Evolutionary conservation across 2,329 filamentous ascomycete genomes (phyloP), one percentile per base, ranked within the genome.

Genomic region (Scedosporium dehoogii): DNA sequence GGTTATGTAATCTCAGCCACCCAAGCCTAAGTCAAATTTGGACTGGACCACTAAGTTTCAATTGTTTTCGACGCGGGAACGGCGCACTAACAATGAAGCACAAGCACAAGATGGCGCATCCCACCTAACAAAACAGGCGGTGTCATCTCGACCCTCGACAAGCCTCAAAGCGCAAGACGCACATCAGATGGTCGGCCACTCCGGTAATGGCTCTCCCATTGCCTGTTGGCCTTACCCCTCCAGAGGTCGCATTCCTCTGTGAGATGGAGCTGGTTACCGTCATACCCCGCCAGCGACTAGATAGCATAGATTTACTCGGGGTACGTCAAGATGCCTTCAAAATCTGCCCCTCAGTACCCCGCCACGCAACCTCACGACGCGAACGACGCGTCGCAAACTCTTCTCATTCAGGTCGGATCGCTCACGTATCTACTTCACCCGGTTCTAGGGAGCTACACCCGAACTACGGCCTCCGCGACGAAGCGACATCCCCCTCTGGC

Each of bases 181-280:
- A n/a, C 44, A 48, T 14, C 56, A 58, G 14, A 41, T 51, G 56
- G 38, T 59, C 21, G 2, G 18, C 33, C 57, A 14, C 60, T 25
- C 25, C 25, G 58, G 41, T 38, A 51, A 83, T 83, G 81, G 81
- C 81, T 38, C 72, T 81, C 59, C 78, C 80, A 33, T 73, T 83
- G 14, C 79, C 79, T 4, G 69, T 74, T 60, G 81, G 77, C 74
- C 82, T 97, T 55, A 88, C 90, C 69, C 91, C 94, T 64, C 81
- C 90, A 66, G 94, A 99, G 77, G 89, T 96, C 56, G 90, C 92
- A 59, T 99, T 97, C 71, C 79, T 97, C 29, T 96, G 92, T 75
- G 94, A 99, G 78, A 97, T 97, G 92, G 93, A 97, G 78, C 85
- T 91, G 70, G 89, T 99, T 62, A 97, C 92, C 0, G 84, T 99